phyloP scores from a whole-genome alignment of 768 basidiomycete genomes.

The Chalciporus sphaerocephalus region DNA sequence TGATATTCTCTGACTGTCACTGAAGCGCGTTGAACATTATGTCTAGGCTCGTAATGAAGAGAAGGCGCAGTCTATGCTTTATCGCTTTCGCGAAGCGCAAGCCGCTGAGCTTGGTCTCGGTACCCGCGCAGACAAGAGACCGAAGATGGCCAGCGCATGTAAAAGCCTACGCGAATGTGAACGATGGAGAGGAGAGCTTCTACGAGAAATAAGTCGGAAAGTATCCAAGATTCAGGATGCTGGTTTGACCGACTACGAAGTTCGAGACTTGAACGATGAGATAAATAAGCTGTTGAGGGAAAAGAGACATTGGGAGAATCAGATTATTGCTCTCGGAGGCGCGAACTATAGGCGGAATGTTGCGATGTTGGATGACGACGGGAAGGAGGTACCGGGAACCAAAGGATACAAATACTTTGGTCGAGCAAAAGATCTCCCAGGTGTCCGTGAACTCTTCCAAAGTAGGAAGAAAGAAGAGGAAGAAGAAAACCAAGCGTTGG shows the following conservation, averaged over 20 bases:
- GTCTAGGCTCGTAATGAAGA: slow-evolving; percentile 93
- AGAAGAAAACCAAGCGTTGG: slow-evolving; percentile 75
- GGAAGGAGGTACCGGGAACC: slow-evolving; percentile 93
- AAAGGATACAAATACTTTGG: slow-evolving; percentile 99
- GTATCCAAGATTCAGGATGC: slow-evolving; percentile 99
- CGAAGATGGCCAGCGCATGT: slow-evolving; percentile 87
- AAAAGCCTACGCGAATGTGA: slow-evolving; percentile 93
- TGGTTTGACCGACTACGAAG: slow-evolving; percentile 91
- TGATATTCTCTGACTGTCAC: too few species aligned
- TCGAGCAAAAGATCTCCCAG: slow-evolving; percentile 91
- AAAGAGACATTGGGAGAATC: slow-evolving; percentile 97
- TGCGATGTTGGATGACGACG: slow-evolving; percentile 91
- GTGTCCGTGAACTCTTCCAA: slow-evolving; percentile 91
- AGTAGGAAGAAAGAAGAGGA: slow-evolving; percentile 82
- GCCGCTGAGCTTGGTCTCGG: slow-evolving; percentile 92
- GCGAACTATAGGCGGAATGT: slow-evolving; percentile 95
- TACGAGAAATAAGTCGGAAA: slow-evolving; percentile 92
- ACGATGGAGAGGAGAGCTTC: slow-evolving; percentile 91
- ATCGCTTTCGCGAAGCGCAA: slow-evolving; percentile 95
- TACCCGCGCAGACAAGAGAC: slow-evolving; percentile 77
- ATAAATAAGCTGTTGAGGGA: slow-evolving; percentile 95
- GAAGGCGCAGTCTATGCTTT: slow-evolving; percentile 93
- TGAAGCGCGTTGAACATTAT: not conserved
- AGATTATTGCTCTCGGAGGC: slow-evolving; percentile 92
- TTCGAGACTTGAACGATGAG: slow-evolving; percentile 94